Base-by-base conservation (phyloP, 495 filamentous ascomycete species). In the Xylaria venustula region DNA sequence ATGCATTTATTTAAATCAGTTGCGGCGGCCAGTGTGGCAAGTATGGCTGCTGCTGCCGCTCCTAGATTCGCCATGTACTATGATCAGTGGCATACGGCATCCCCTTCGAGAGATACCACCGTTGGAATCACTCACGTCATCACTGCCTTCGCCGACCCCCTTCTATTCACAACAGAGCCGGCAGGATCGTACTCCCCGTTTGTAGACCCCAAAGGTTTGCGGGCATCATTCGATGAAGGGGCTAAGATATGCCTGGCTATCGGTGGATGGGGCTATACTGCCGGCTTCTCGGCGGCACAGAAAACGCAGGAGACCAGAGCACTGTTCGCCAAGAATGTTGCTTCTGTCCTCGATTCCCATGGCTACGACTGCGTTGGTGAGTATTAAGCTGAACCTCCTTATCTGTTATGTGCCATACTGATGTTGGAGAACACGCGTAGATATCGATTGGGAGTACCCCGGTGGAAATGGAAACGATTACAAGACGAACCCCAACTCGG, bases 401-500 rank as follows among this genome's bases (percentile, higher is more conserved):
- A 9, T 7, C 5, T 54, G 22, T 3, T 5, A 1, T 41, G 23
- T 34, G 12, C 17, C 19, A 3, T 19, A 25, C 64, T 65, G 11
- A 67, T 51, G 17, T 14, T 17, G 20, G 8, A 42, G 12, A 45
- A 23, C 22, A 15, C 4, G 2, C 4, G 80, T 34, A 73, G 72
- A 76, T 22, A 58, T 90, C 45, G 87, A 90, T 62, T 90, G 87
- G 87, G 86, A 89, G 63, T 90, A 86, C 58, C 86, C 87, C 9
- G 86, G 86, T 42, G 86, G 86, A 4, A 88, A 88, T 61, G 86
- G 85, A 37, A 62, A 70, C 2, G 71, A 75, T 58, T 88, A 88
- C 77, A 88, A 81, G 61, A 58, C 77, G 57, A 75, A 70, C 37
- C 83, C 84, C n/a, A 88, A 88, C 74, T 73, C 73, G 0, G 71